A percentile compares a stretch with the other conserved stretches of the same genome.
phyloP scores from a whole-genome alignment of 495 filamentous ascomycete species.

The Aspergillus kassunensis region DNA sequence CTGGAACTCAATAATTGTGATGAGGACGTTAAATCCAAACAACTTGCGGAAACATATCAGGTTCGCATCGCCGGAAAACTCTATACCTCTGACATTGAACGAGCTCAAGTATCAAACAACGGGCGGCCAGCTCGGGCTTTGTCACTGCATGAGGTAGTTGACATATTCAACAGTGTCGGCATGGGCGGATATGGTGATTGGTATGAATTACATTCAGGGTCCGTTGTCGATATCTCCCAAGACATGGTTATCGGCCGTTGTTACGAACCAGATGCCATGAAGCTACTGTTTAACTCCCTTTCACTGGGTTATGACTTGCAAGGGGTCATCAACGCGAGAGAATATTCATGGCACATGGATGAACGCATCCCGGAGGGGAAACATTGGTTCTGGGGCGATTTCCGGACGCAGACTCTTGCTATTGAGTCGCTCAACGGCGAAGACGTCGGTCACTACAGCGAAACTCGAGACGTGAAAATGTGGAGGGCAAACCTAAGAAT shows the following conservation, averaged over 20 bases:
- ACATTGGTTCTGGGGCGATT: conserved; percentile 57
- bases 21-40: conserved; percentile 40
- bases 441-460: conserved; percentile 41
- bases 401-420: conserved; percentile 50
- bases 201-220: conserved; percentile 42
- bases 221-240: conserved; percentile 42
- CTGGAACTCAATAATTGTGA: conserved; percentile 40
- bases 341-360: conserved; percentile 41
- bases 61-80: conserved; percentile 45
- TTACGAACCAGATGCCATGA: conserved; percentile 47
- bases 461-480: conserved; percentile 36
- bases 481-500: conserved; percentile 46
- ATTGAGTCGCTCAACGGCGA: conserved; percentile 50
- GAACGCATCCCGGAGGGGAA: conserved; percentile 38
- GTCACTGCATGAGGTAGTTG: conserved; percentile 25
- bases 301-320: conserved; percentile 30
- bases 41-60: conserved; percentile 38
- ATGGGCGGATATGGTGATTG: conserved; percentile 44
- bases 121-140: conserved; percentile 27
- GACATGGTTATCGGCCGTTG: conserved; percentile 51
- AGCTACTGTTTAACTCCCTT: conserved; percentile 37
- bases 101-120: conserved; percentile 20
- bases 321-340: conserved; percentile 37
- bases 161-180: conserved; percentile 35
- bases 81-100: conserved; percentile 40